Base-by-base conservation (phyloP, 208 protist genomes). In the Wallacemonas rigidus region DNA sequence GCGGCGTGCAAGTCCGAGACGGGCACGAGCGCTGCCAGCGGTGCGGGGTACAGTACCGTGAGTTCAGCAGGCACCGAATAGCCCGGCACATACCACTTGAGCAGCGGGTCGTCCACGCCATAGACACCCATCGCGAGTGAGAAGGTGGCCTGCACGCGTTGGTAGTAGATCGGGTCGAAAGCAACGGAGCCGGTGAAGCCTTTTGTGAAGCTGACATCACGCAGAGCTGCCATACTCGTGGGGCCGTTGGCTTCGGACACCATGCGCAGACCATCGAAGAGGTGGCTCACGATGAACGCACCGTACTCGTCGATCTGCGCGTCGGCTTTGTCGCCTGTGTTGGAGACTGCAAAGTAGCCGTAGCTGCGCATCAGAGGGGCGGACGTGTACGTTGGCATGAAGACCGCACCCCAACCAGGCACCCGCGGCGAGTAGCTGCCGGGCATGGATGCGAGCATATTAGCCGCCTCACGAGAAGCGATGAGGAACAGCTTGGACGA, bases 221-320 rank as follows among this genome's bases (percentile, higher is more conserved):
- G 85, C 57, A 96, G 79, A 2, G 65, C 45, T 1, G 57, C 48
- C 67, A 93, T 81, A 50, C 73, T 78, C 45, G 43, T 43, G 12
- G 80, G 63, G 6, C 79, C 80, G 11, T 69, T 63, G 11, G 85
- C 83, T 35, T 65, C n/a, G 1, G 79, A 57, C 12, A 96, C 48
- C 69, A 89, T 77, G 53, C 80, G 76, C 44, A 96, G 85, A 6
- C 79, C 89, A 63, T 96, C 91, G 55, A 93, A 86, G 1, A 96
- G 75, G 75, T 94, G 79, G 74, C 88, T 92, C 58, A 94, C 68
- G 45, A 92, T 76, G 67, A 83, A 92, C n/a, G 91, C 86, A n/a
- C 82, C 82, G 72, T 85, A 89, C 48, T 92, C 79, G 62, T 94
- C 89, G n/a, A 95, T 55, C 5, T 56, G 38, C 8, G 56, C 56